A percentile compares a stretch with the other conserved stretches of the same genome.
Evolutionary conservation across 768 basidiomycete species (phyloP).

Genomic region (Auriculariales sp.): DNA sequence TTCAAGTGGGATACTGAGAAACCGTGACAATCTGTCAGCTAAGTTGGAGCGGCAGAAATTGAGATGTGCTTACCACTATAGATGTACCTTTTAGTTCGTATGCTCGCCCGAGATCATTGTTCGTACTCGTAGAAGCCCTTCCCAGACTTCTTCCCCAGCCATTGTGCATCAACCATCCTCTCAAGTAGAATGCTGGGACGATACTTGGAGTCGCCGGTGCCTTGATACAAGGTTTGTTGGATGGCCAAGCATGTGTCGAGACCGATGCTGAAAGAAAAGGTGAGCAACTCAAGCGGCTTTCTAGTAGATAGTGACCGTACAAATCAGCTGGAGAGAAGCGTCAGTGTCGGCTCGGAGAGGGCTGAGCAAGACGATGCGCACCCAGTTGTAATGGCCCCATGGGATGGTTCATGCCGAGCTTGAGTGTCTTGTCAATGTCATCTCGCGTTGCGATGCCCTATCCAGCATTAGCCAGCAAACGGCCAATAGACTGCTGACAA

Average conservation of each 20-base stretch:
- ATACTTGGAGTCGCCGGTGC: constrained; percentile 90
- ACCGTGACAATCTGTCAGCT: too few relatives aligned
- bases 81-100: too few relatives aligned
- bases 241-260: constrained; percentile 93
- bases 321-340: constrained; percentile 33
- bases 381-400: constrained; percentile 90
- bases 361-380: constrained; percentile 12
- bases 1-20: too few relatives aligned
- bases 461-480: not conserved
- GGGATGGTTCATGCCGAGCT: constrained; percentile 86
- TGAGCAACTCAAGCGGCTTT: not conserved
- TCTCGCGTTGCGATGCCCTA: constrained; percentile 86
- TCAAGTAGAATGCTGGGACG: constrained; percentile 80
- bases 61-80: too few relatives aligned
- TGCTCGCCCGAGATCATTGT: too few relatives aligned
- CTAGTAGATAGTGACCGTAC: constrained; percentile 20
- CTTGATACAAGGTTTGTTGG: constrained; percentile 76
- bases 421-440: constrained; percentile 90
- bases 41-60: too few relatives aligned
- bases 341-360: too few relatives aligned
- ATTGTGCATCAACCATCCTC: constrained; percentile 93
- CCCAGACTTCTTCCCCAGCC: constrained; percentile 84
- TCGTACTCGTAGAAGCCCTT: constrained; percentile 89
- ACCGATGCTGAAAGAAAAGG: constrained; percentile 52
- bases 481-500: not conserved